A percentile compares a stretch with the other conserved stretches of the same genome.
Conservation (phyloP, 805 yeast genomes). For the Wickerhamomyces hampshirensis region DNA sequence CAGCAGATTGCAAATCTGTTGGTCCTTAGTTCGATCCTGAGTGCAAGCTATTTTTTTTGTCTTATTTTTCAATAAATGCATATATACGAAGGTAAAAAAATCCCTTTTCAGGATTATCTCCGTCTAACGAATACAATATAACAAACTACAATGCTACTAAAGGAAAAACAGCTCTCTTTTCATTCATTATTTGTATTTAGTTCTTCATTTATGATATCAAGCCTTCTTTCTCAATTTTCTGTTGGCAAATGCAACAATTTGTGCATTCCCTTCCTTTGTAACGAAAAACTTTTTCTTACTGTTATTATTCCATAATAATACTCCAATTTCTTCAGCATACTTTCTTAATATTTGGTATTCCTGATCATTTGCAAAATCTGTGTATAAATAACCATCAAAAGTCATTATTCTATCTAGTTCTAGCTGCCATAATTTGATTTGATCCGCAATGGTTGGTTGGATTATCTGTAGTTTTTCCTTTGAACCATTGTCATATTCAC, state of each 20-base stretch:
- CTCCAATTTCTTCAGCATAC: constrained; percentile 91
- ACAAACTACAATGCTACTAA: too few species aligned
- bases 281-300: constrained; percentile 73
- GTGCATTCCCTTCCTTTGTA: constrained; percentile 78
- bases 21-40: constrained; percentile 98
- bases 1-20: constrained; percentile 98
- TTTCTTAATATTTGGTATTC: constrained; percentile 70
- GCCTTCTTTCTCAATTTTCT: constrained; percentile 39
- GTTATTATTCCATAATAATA: constrained; percentile 80
- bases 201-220: not conserved
- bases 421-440: constrained; percentile 91
- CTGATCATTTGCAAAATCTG: constrained; percentile 72
- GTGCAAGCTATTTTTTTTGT: constrained; percentile 62
- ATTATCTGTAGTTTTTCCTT: constrained; percentile 56
- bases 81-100: too few species aligned
- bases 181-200: not conserved
- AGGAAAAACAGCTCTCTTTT: too few species aligned
- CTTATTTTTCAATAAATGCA: too few species aligned
- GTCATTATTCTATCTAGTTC: constrained; percentile 90
- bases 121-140: too few species aligned
- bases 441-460: constrained; percentile 97
- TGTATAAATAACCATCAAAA: constrained; percentile 80
- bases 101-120: too few species aligned
- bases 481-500: constrained; percentile 48
- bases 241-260: constrained; percentile 87